These are phyloP conservation scores for Coemansia umbellata DNA, from an alignment of 192 early-diverging fungal species.

Conservation along the genomic window DNA sequence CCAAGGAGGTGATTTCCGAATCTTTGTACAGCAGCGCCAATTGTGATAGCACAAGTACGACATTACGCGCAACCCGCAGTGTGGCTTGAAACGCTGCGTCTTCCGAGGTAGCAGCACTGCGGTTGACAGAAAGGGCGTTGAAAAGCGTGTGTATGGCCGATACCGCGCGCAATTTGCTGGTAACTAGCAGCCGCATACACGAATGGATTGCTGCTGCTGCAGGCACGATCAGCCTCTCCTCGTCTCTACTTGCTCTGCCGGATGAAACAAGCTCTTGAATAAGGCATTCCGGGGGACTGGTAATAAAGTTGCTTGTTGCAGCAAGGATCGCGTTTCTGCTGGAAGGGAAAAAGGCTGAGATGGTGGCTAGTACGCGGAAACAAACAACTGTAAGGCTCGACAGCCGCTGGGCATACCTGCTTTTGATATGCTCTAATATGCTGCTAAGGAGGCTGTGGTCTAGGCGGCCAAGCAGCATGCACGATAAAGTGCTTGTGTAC, in stretches of 20 bases:
- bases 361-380: constrained; percentile 34
- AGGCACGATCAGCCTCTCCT: constrained; percentile 17
- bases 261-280: constrained; percentile 7
- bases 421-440: constrained; percentile 27
- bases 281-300: constrained; percentile 20
- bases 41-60: constrained; percentile 30
- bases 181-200: constrained; percentile 3
- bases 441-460: constrained; percentile 12
- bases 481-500: constrained; percentile 27
- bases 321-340: constrained; percentile 15
- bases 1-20: constrained; percentile 54
- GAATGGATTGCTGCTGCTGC: constrained; percentile 32
- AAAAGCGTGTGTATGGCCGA: constrained; percentile 36
- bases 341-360: constrained; percentile 22
- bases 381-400: constrained; percentile 26
- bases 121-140: constrained; percentile 26
- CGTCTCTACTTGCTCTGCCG: constrained; percentile 3
- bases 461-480: constrained; percentile 22
- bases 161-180: constrained; percentile 5
- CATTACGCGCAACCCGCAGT: constrained; percentile 39
- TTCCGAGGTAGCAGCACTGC: neutral
- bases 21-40: constrained; percentile 27
- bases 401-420: constrained; percentile 17
- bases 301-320: constrained; percentile 21
- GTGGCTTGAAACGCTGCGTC: neutral